A percentile compares a stretch with the other conserved stretches of the same genome.
Evolutionary conservation across 192 early-diverging fungal genomes (phyloP).

Genomic region (Coemansia sp.): DNA sequence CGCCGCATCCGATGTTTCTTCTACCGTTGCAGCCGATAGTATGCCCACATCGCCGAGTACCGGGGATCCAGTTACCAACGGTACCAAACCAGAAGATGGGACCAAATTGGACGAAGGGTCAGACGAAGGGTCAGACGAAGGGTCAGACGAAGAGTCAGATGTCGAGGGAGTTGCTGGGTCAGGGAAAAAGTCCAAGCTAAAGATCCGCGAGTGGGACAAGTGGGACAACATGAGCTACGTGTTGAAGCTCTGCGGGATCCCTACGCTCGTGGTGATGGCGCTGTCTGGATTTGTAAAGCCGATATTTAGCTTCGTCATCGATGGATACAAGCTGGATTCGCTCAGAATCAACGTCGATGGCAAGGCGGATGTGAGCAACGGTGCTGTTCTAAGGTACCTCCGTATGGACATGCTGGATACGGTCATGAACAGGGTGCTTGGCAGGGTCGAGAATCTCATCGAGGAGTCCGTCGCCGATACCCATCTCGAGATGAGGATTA

Average conservation of each 20-base stretch:
- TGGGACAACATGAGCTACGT: constrained; percentile 23
- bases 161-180: too few relatives aligned
- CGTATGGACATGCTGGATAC: constrained; percentile 23
- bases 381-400: constrained; percentile 21
- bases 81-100: neutral
- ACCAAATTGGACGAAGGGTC: neutral
- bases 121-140: neutral
- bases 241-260: constrained; percentile 19
- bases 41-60: neutral
- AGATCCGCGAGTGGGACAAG: constrained; percentile 27
- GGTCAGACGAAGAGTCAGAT: neutral
- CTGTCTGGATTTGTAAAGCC: constrained; percentile 25
- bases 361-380: constrained; percentile 11
- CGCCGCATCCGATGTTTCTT: constrained; percentile 7
- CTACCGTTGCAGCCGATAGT: constrained; percentile 2
- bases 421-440: neutral
- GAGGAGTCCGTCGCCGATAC: constrained; percentile 4
- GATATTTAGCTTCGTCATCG: constrained; percentile 18
- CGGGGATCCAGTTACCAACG: neutral
- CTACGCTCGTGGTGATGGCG: constrained; percentile 11
- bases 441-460: constrained; percentile 4
- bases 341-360: constrained; percentile 4
- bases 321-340: constrained; percentile 23
- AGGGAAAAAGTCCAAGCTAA: constrained; percentile 6
- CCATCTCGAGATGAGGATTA: constrained; percentile 16